Evolutionary conservation across 2,329 filamentous ascomycete species (phyloP).

Genomic region (Phialophora tarda): DNA sequence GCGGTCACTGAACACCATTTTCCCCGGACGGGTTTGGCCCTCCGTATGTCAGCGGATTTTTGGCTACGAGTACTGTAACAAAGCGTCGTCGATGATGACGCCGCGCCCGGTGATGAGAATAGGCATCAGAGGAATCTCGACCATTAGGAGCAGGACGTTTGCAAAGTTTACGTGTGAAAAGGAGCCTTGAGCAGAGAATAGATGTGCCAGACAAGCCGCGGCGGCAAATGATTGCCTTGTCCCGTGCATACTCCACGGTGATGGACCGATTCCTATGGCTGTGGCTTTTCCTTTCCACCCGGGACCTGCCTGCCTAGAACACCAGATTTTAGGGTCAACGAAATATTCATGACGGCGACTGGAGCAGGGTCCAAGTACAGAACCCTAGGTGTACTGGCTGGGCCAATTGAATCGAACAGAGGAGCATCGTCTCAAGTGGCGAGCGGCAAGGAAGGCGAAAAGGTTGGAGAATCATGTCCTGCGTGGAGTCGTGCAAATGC

Average conservation of each 20-base stretch:
- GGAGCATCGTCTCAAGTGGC: conserved; percentile 6
- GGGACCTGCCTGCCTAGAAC: neutral
- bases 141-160: neutral
- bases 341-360: neutral
- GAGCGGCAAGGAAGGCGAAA: conserved; percentile 11
- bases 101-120: conserved; percentile 3
- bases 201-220: conserved; percentile 3
- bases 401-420: neutral
- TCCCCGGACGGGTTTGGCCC: conserved; percentile 4
- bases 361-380: neutral
- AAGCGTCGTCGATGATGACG: neutral
- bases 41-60: neutral
- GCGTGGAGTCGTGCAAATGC: neutral
- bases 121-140: conserved; percentile 5
- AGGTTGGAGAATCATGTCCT: neutral
- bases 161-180: neutral
- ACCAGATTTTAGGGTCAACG: neutral
- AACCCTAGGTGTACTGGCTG: neutral
- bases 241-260: neutral
- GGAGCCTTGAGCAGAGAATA: neutral
- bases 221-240: conserved; percentile 13
- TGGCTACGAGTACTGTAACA: conserved; percentile 1
- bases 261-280: neutral
- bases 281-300: neutral
- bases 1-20: conserved; percentile 7